Evolutionary conservation across 129 eudicot genomes (phyloP).

Genomic region (sunflower (Helianthus annuus)): HanXRQr2.0-SUNRISE NC_035449.2:2562421-2562920

Average conservation of each 20-base stretch:
- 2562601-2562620: conserved; percentile 87
- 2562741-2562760: conserved; percentile 69
- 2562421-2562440: too few species aligned
- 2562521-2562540: conserved; percentile 7
- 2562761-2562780: conserved; percentile 52
- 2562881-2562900: conserved; percentile 13
- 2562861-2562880: background rate
- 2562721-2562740: conserved; percentile 60
- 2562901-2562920: conserved; percentile 45
- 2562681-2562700: conserved; percentile 53
- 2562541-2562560: conserved; percentile 39
- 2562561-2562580: conserved; percentile 83
- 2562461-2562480: background rate
- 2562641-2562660: conserved; percentile 52
- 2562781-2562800: conserved; percentile 55
- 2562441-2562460: too few species aligned
- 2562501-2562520: conserved; percentile 17
- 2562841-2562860: background rate
- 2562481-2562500: conserved; percentile 4
- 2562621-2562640: conserved; percentile 85
- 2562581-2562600: conserved; percentile 86
- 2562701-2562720: conserved; percentile 38
- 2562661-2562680: conserved; percentile 69
- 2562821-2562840: conserved; percentile 37
- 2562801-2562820: conserved; percentile 43